Conservation (phyloP, 768 basidiomycete species). For the Hypholoma sublateritium region DNA sequence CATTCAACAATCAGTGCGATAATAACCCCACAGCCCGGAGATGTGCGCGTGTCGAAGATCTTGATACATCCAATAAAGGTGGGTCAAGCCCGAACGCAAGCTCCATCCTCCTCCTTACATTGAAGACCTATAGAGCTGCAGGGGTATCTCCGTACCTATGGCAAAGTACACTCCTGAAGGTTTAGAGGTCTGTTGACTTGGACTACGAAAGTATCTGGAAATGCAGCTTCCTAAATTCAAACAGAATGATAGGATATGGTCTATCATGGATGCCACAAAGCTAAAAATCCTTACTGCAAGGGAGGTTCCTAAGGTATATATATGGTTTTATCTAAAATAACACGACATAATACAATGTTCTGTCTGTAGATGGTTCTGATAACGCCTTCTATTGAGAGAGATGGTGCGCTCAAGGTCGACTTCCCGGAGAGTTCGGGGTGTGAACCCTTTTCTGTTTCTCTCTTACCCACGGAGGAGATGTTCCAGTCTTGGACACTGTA, state of each 20-base stretch:
- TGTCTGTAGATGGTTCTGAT: constrained; percentile 63
- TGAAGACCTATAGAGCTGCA: constrained; percentile 55
- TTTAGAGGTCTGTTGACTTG: constrained; percentile 51
- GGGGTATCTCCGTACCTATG: constrained; percentile 58
- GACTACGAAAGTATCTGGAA: too few species aligned
- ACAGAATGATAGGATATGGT: constrained; percentile 74
- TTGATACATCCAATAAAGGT: constrained; percentile 73
- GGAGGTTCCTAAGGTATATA: constrained; percentile 53
- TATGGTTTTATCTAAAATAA: not conserved
- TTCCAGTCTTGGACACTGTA: constrained; percentile 60
- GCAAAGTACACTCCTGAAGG: constrained; percentile 61
- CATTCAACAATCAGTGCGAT: not conserved
- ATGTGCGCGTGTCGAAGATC: constrained; percentile 53
- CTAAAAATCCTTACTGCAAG: constrained; percentile 67
- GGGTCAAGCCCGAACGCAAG: constrained; percentile 6
- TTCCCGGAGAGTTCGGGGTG: constrained; percentile 64
- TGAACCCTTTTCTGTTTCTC: constrained; percentile 57
- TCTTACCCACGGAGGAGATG: constrained; percentile 49
- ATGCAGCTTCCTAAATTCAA: not conserved
- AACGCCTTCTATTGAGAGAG: constrained; percentile 49
- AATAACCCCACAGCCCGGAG: constrained; percentile 18
- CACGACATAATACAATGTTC: not conserved
- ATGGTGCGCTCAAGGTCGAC: constrained; percentile 47
- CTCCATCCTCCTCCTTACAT: not conserved
- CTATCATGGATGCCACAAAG: constrained; percentile 57